These are phyloP conservation scores for Fusarium sp. DNA, from an alignment of 2,329 filamentous ascomycete genomes.

Conservation along the genomic window DNA sequence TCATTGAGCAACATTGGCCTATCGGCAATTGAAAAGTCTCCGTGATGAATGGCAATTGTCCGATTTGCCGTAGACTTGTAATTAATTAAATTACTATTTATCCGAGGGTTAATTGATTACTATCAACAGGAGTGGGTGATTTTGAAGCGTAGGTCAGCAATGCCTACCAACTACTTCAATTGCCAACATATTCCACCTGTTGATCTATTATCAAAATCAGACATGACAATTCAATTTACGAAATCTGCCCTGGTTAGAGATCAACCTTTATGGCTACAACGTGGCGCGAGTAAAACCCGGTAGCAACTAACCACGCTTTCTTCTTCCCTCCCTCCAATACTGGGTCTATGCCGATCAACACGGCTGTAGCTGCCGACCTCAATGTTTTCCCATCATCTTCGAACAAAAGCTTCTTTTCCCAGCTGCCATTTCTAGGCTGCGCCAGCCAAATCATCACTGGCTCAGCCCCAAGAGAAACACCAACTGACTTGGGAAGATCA, in stretches of 20 bases:
- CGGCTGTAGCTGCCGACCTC: conserved; percentile 59
- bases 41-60: background rate
- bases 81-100: no score
- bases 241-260: conserved; percentile 40
- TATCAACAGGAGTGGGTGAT: no score
- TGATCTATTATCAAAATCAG: no score
- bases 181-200: no score
- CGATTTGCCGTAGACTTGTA: background rate
- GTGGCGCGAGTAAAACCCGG: conserved; percentile 61
- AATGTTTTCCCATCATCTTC: conserved; percentile 64
- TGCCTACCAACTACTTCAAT: no score
- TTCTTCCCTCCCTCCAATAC: conserved; percentile 53
- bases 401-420: conserved; percentile 61
- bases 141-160: no score
- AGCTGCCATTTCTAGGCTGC: conserved; percentile 38
- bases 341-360: conserved; percentile 63
- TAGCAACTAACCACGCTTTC: conserved; percentile 66
- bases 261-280: conserved; percentile 63
- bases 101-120: no score
- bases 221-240: no score
- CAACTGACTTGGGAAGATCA: conserved; percentile 48
- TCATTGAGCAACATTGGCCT: no score
- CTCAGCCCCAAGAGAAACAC: conserved; percentile 51
- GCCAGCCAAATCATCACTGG: conserved; percentile 58
- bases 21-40: conserved; percentile 4